A percentile compares a stretch with the other conserved stretches of the same genome.
phyloP scores from a whole-genome alignment of 2,329 filamentous ascomycete genomes.

The Aureobasidium namibiae region DNA sequence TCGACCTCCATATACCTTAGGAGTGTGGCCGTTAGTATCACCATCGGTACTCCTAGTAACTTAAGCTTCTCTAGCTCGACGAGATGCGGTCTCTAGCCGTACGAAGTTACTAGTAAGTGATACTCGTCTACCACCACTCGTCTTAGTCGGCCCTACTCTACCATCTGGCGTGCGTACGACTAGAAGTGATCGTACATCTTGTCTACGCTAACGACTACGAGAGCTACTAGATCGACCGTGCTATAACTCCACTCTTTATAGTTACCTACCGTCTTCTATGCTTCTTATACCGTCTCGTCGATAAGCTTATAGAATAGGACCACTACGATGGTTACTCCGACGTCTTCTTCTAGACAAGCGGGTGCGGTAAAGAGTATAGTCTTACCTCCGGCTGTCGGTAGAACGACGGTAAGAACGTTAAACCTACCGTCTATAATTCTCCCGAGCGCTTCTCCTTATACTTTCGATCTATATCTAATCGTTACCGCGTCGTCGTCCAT shows the following conservation, averaged over 20 bases:
- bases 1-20: background rate
- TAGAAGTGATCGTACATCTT: constrained; percentile 13
- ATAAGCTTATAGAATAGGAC: background rate
- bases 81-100: constrained; percentile 13
- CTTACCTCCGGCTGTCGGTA: constrained; percentile 17
- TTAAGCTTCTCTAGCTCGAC: constrained; percentile 14
- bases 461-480: background rate
- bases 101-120: constrained; percentile 15
- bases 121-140: constrained; percentile 16
- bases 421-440: background rate
- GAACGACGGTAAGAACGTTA: constrained; percentile 11
- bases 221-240: background rate
- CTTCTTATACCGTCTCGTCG: background rate
- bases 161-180: constrained; percentile 10
- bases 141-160: constrained; percentile 12
- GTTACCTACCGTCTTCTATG: background rate
- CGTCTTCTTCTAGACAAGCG: constrained; percentile 9
- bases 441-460: background rate
- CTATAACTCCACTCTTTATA: background rate
- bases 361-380: constrained; percentile 19
- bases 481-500: background rate
- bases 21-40: background rate
- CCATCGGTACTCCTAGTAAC: constrained; percentile 12
- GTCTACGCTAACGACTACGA: constrained; percentile 16
- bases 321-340: too few relatives aligned